Evolutionary conservation across 129 eudicot genomes (phyloP).

Genomic region (Artemisia tridentata): DNA sequence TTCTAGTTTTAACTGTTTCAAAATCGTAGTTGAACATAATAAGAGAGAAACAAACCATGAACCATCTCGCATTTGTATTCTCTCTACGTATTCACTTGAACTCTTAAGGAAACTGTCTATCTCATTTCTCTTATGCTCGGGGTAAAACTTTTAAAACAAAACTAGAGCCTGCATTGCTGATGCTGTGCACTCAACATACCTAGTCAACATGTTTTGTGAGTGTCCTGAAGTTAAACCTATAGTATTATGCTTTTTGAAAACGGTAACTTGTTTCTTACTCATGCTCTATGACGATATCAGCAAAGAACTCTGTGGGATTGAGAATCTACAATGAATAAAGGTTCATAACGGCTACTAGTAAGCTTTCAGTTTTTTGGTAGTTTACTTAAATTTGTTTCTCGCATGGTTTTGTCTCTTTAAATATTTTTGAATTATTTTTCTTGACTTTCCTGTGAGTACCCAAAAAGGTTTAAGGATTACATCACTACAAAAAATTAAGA

Average conservation of each 20-base stretch:
- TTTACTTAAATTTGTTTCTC: too few relatives aligned
- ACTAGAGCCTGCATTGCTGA: slow-evolving; percentile 73
- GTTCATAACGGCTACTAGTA: too few relatives aligned
- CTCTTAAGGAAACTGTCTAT: slow-evolving; percentile 49
- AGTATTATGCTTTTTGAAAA: not conserved
- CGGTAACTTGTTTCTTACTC: slow-evolving; percentile 46
- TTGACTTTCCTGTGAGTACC: too few relatives aligned
- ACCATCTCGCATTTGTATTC: slow-evolving; percentile 76
- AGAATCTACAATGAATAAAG: slow-evolving; percentile 49
- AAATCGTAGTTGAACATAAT: not conserved
- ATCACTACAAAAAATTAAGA: not conserved
- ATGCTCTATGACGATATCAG: slow-evolving; percentile 75
- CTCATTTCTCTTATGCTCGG: slow-evolving; percentile 61
- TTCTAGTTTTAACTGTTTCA: not conserved
- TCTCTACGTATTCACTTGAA: slow-evolving; percentile 57
- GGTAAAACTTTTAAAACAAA: slow-evolving; percentile 67
- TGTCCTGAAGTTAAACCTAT: not conserved
- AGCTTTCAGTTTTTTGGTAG: too few relatives aligned
- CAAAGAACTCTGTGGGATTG: slow-evolving; percentile 88
- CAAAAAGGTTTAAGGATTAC: too few relatives aligned
- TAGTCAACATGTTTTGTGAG: slow-evolving; percentile 26
- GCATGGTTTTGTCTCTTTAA: too few relatives aligned
- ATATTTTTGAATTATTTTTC: too few relatives aligned
- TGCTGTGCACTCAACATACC: slow-evolving; percentile 91
- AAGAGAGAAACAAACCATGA: slow-evolving; percentile 60